phyloP scores from a whole-genome alignment of 139 green algal species.

The Edaphochlamys debaryana region DNA sequence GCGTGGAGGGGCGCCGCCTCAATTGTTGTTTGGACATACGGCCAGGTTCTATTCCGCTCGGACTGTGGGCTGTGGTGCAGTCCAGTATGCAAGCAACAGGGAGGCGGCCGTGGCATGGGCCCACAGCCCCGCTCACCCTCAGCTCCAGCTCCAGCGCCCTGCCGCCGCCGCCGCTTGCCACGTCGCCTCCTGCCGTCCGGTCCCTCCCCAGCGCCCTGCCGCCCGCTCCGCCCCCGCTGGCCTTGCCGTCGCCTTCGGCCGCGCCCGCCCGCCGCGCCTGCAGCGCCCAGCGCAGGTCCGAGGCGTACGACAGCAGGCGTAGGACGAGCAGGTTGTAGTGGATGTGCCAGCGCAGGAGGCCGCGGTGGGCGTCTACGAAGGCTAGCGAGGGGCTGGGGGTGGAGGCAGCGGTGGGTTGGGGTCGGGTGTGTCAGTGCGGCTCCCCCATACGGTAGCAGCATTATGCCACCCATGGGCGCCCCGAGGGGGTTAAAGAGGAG shows the following conservation, averaged over 20 bases:
- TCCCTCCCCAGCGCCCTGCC: not conserved
- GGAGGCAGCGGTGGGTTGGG: too few relatives aligned
- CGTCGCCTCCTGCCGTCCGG: too few relatives aligned
- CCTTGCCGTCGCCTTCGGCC: not conserved
- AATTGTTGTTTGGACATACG: too few relatives aligned
- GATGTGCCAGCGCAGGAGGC: conserved; percentile 89
- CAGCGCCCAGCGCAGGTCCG: conserved; percentile 83
- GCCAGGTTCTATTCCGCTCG: too few relatives aligned
- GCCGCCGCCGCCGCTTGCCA: not conserved
- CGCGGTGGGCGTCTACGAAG: conserved; percentile 67
- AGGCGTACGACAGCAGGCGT: conserved; percentile 83
- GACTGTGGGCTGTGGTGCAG: too few relatives aligned
- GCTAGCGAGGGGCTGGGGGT: not conserved
- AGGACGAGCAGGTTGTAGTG: conserved; percentile 90
- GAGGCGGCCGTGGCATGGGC: too few relatives aligned
- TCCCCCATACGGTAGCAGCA: too few relatives aligned
- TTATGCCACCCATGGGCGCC: too few relatives aligned
- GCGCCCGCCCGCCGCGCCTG: not conserved
- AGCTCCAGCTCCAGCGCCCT: not conserved
- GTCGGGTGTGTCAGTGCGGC: too few relatives aligned
- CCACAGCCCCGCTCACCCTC: not conserved
- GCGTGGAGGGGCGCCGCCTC: too few relatives aligned
- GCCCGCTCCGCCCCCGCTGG: not conserved
- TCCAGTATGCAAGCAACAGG: too few relatives aligned
- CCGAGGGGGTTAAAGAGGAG: too few relatives aligned